Evolutionary conservation across 2,329 filamentous ascomycete species (phyloP).

Genomic region (Leptographium wingfieldii): DNA sequence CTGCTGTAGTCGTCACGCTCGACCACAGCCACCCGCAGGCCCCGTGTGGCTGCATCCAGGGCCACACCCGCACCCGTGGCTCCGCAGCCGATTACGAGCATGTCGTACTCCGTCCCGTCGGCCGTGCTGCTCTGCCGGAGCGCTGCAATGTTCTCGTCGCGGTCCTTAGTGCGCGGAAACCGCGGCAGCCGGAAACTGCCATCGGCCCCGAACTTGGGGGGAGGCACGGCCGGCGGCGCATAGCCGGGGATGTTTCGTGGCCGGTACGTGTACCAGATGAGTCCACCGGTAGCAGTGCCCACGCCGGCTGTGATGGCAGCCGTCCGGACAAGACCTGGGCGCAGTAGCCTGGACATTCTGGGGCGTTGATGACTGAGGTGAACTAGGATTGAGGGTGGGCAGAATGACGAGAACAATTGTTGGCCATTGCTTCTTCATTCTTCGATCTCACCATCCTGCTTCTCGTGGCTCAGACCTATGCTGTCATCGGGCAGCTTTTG

Average conservation of each 20-base stretch:
- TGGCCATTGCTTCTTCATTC: background rate
- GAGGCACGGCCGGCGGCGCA: constrained; percentile 55
- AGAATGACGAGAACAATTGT: background rate
- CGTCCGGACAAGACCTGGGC: constrained; percentile 25
- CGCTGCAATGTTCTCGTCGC: constrained; percentile 51
- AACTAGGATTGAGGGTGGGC: background rate
- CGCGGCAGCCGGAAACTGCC: constrained; percentile 54
- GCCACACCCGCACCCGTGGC: constrained; percentile 72
- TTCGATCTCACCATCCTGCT: background rate
- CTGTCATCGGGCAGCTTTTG: background rate
- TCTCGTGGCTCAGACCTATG: background rate
- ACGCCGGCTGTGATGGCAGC: constrained; percentile 29
- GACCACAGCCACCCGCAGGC: constrained; percentile 67
- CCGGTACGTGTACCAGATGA: constrained; percentile 44
- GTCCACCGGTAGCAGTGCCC: constrained; percentile 28
- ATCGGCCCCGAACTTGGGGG: constrained; percentile 55
- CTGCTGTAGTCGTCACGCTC: constrained; percentile 75
- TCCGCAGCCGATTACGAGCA: constrained; percentile 67
- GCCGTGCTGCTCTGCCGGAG: constrained; percentile 33
- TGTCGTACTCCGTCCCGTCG: constrained; percentile 50
- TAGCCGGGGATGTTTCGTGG: constrained; percentile 60
- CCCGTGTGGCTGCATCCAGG: constrained; percentile 66
- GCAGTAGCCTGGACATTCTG: constrained; percentile 17
- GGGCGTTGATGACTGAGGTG: background rate
- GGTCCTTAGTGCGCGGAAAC: constrained; percentile 50